These are phyloP conservation scores for Canavalia gladiata DNA, from an alignment of 306 rosid species.

Conservation along the genomic window DNA sequence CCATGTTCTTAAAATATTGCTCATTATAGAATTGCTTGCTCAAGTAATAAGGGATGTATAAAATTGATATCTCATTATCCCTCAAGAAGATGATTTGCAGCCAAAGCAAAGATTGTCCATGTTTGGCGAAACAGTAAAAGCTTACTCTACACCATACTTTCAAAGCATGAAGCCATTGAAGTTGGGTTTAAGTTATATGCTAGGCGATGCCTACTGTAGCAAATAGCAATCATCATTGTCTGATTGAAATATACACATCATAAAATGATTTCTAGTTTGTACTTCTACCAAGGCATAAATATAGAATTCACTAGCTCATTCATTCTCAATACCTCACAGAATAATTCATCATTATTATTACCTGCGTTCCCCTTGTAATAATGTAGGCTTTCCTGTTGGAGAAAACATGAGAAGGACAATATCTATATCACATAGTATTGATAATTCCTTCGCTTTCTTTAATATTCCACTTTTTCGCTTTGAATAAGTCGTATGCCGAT, in stretches of 20 bases:
- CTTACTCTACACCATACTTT: neutral
- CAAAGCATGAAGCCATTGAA: neutral
- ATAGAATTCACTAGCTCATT: neutral
- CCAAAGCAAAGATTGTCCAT: neutral
- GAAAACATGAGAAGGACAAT: conserved; percentile 85
- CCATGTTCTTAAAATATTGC: neutral
- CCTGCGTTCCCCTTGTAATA: conserved; percentile 79
- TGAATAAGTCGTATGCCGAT: conserved; percentile 76
- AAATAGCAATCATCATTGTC: neutral
- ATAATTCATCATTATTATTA: conserved; percentile 36
- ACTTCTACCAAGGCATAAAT: conserved; percentile 13
- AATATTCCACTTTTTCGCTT: conserved; percentile 76
- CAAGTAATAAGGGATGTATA: neutral
- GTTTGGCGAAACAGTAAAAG: conserved; percentile 22
- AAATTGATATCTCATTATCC: neutral
- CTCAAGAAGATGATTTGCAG: neutral
- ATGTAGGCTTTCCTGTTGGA: conserved; percentile 72
- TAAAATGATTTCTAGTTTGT: neutral
- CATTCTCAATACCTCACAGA: neutral
- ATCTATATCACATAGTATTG: conserved; percentile 76
- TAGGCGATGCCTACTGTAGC: no score
- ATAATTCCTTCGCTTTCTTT: conserved; percentile 83
- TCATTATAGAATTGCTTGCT: conserved; percentile 14
- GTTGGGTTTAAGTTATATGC: neutral
- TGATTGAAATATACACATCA: conserved; percentile 16